Evolutionary conservation across 2,329 filamentous ascomycete genomes (phyloP).

Genomic region (Furcasterigmium furcatum): DNA sequence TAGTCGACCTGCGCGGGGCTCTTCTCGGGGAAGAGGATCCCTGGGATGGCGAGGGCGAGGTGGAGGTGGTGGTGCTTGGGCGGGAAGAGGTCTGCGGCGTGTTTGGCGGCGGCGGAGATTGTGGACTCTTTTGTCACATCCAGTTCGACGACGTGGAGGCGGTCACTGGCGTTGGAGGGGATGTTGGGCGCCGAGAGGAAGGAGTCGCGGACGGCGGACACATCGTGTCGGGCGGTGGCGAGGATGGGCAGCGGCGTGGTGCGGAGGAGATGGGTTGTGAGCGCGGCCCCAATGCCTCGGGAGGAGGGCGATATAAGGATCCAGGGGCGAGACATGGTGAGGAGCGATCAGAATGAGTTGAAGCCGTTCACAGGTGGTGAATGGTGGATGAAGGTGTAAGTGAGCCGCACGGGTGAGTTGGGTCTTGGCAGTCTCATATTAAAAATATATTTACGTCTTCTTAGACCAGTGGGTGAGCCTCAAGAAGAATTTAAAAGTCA

Average conservation of each 20-base stretch:
- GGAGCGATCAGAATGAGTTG: background rate
- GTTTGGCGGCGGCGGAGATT: constrained; percentile 52
- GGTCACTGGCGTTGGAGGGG: constrained; percentile 18
- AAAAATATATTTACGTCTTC: background rate
- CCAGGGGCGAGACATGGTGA: constrained; percentile 44
- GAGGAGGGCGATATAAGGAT: constrained; percentile 44
- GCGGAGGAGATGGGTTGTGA: constrained; percentile 45
- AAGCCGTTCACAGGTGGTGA: too few species aligned
- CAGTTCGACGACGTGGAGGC: constrained; percentile 34
- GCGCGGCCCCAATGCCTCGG: constrained; percentile 44
- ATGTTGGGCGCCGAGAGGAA: constrained; percentile 13
- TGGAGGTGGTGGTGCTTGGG: constrained; percentile 55
- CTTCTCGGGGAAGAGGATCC: constrained; percentile 74
- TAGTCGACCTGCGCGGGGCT: constrained; percentile 63
- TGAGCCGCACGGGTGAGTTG: background rate
- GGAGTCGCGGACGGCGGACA: constrained; percentile 25
- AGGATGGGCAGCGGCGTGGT: constrained; percentile 46
- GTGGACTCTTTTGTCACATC: constrained; percentile 59
- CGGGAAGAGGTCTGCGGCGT: constrained; percentile 51
- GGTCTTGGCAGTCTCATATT: too few species aligned
- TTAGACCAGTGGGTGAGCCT: too few species aligned
- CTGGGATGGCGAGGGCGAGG: constrained; percentile 67
- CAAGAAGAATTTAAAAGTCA: too few species aligned
- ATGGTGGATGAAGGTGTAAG: background rate
- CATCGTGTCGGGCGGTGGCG: constrained; percentile 36